Evolutionary conservation across 129 eudicot species (phyloP).

Genomic region (Flaveria trinervia): DNA sequence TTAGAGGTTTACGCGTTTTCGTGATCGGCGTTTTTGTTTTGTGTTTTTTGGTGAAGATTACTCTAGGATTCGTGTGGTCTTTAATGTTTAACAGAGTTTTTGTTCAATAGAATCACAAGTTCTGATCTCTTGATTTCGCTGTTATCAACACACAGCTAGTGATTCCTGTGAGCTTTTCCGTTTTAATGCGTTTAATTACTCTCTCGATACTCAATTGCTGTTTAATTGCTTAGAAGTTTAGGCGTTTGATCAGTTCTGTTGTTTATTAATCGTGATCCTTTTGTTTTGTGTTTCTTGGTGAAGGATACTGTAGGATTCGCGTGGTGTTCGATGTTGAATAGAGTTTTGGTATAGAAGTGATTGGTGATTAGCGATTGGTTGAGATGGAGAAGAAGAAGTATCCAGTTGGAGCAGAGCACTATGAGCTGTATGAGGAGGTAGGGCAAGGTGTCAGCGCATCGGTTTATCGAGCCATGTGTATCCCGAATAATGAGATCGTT

Average conservation of each 20-base stretch:
- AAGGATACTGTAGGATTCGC: background rate
- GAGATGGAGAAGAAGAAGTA: constrained; percentile 77
- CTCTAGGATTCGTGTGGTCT: no score
- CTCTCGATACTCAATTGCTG: no score
- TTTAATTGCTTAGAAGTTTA: background rate
- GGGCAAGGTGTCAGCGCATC: constrained; percentile 94
- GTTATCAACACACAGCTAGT: no score
- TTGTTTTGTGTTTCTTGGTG: background rate
- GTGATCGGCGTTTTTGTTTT: no score
- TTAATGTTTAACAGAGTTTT: no score
- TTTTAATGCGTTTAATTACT: no score
- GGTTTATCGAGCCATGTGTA: constrained; percentile 79
- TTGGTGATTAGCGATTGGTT: constrained; percentile 16
- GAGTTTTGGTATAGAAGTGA: background rate
- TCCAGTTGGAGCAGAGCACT: constrained; percentile 77
- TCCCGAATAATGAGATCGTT: constrained; percentile 66
- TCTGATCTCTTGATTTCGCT: no score
- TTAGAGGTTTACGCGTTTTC: constrained; percentile 9
- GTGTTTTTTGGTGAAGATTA: no score
- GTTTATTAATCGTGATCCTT: constrained; percentile 11
- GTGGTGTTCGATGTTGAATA: constrained; percentile 37
- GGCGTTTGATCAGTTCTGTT: constrained; percentile 13
- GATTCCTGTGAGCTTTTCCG: no score
- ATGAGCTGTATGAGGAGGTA: constrained; percentile 74
- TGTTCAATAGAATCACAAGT: no score